Percentiles rank a stretch among this genome's conserved stretches.
Evolutionary conservation across 169 alveolate genomes (phyloP).

Genomic region (Eimeria falciformis): DNA sequence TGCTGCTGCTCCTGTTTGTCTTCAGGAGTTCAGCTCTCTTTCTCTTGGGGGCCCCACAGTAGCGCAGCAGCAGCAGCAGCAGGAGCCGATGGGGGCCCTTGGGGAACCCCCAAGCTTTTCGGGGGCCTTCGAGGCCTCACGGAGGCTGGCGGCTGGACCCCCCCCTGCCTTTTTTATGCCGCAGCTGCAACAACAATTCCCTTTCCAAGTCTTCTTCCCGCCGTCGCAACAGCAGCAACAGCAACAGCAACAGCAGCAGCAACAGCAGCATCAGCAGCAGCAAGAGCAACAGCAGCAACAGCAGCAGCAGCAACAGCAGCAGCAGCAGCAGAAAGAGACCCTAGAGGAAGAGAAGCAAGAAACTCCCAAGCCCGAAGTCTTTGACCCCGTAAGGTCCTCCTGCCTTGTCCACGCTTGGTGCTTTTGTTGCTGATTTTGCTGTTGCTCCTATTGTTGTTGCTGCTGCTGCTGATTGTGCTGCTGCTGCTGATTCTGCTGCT

Average conservation of each 20-base stretch:
- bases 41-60: background rate
- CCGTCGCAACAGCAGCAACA: background rate
- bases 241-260: slow-evolving; percentile 1
- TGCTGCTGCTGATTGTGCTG: background rate
- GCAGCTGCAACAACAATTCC: background rate
- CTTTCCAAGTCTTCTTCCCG: background rate
- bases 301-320: background rate
- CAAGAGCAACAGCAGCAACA: background rate
- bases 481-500: slow-evolving; percentile 4
- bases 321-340: background rate
- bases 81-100: background rate
- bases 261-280: slow-evolving; percentile 8
- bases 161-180: background rate
- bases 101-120: background rate
- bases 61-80: slow-evolving; percentile 30
- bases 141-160: background rate
- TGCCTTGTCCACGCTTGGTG: background rate
- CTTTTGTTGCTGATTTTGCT: background rate
- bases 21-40: background rate
- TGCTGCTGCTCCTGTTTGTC: background rate
- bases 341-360: background rate
- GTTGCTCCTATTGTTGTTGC: background rate
- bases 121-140: slow-evolving; percentile 13
- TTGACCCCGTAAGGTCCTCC: background rate
- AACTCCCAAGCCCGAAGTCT: background rate